Percentiles rank a stretch among this genome's conserved stretches.
phyloP scores from a whole-genome alignment of 1,284 basidiomycete genomes.

The Pseudozyma thailandica region DNA sequence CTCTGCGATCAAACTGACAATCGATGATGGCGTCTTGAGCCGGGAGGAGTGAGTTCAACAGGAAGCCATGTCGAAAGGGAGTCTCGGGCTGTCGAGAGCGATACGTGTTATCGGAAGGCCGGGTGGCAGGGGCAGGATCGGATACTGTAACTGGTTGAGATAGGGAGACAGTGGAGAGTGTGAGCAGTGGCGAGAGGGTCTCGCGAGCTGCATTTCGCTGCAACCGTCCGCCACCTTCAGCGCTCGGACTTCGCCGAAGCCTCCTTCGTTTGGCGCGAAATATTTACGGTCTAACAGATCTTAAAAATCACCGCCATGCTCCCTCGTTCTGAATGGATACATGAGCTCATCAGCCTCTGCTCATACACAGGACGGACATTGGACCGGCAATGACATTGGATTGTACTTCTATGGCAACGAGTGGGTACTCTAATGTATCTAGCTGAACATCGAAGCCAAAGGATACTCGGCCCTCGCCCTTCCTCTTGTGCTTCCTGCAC shows the following conservation, averaged over 20 bases:
- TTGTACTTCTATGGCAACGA: conserved; percentile 5
- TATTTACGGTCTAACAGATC: conserved; percentile 12
- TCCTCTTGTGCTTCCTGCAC: conserved; percentile 28
- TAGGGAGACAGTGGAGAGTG: not conserved
- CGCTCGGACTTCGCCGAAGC: conserved; percentile 36
- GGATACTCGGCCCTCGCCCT: conserved; percentile 44
- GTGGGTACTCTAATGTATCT: not conserved
- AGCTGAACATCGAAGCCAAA: conserved; percentile 37
- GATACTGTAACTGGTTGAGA: not conserved
- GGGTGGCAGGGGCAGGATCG: not conserved
- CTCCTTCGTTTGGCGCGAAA: not conserved
- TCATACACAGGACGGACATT: not conserved
- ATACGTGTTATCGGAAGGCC: not conserved
- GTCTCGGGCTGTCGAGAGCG: not conserved
- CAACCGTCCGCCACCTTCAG: conserved; percentile 14
- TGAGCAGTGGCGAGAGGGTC: not conserved
- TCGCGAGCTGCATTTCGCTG: not conserved
- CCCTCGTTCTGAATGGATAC: no score
- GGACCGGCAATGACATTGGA: not conserved
- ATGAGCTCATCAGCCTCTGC: not conserved
- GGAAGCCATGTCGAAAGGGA: not conserved
- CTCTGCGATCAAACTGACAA: not conserved
- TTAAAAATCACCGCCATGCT: no score
- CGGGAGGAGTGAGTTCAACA: not conserved
- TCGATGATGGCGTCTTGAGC: not conserved